Conservation (phyloP, 1,284 basidiomycete species). For the Cystobasidium slooffiae region DNA sequence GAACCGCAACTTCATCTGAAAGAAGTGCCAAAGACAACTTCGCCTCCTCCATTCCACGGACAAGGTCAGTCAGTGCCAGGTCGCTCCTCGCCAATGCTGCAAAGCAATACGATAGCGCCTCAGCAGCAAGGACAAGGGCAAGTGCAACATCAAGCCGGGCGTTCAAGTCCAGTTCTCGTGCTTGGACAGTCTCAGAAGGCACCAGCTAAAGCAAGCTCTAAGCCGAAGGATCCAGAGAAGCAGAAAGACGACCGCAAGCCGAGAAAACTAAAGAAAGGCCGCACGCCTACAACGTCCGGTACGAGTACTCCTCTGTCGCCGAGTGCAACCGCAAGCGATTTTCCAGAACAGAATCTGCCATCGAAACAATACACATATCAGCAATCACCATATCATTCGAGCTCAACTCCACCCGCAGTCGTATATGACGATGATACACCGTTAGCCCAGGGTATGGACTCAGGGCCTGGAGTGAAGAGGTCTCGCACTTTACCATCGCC, state of each 20-base stretch:
- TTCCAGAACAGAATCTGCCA: neutral
- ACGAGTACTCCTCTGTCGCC: slow-evolving; percentile 27
- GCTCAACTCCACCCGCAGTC: slow-evolving; percentile 34
- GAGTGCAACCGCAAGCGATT: neutral
- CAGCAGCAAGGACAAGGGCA: slow-evolving; percentile 14
- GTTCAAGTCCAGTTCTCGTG: neutral
- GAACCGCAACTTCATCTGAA: slow-evolving; percentile 5
- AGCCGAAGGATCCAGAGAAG: slow-evolving; percentile 13
- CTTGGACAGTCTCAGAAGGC: neutral
- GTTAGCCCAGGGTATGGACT: slow-evolving; percentile 1
- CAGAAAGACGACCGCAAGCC: slow-evolving; percentile 18
- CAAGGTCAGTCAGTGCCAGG: neutral
- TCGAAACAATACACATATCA: slow-evolving; percentile 6
- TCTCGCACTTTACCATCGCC: slow-evolving; percentile 30
- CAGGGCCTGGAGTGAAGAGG: slow-evolving; percentile 33
- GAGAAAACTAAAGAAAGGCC: slow-evolving; percentile 39
- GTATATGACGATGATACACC: slow-evolving; percentile 40
- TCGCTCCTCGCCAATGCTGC: neutral
- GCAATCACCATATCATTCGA: neutral
- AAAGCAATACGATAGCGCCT: neutral
- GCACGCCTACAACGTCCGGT: slow-evolving; percentile 26
- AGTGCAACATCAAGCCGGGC: neutral
- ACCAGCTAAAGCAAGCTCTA: neutral
- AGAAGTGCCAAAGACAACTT: neutral
- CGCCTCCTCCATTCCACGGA: neutral